Base-by-base conservation (phyloP, 1,139 yeast species). In the Debaryomyces robertsiae region DNA sequence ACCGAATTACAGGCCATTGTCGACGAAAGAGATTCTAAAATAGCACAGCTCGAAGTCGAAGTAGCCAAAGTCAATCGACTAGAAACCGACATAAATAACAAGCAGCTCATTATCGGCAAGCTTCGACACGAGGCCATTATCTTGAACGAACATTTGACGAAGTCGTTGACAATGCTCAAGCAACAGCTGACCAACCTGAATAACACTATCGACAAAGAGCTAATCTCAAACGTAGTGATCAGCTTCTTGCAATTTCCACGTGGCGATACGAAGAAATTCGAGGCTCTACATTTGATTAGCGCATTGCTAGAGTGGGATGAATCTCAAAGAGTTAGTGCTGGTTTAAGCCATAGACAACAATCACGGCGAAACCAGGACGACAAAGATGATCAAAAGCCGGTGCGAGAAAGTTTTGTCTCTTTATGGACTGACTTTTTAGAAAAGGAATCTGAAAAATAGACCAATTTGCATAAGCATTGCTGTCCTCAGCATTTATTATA, bases 81-180 rank as follows among this genome's bases (percentile, higher is more conserved):
- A 19, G 55, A 64, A 28, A 52, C 57, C 6, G 72, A 75, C 32
- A 47, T 69, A 3, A 86, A 85, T 50, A 89, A 83, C 47, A 90
- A 89, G 61, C 91, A 82, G 47, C 69, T 90, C 19, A 75, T 82
- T 40, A 79, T 93, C 38, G 98, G 98, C 3, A 93, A 93, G 58
- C 73, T 93, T 40, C 80, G 98, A 41, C 98, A 93, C 58, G 98
- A 93, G 62, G 95, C 96, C 1, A 93, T 93, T n/a, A 88, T 89
- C 24, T 67, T 91, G 42, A 93, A 93, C 59, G 98, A 93, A 57
- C 98, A 93, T 65, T 67, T 93, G 44, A 90, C 96, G 13, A 91
- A 93, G 57, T 95, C 98, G 1, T 66, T 94, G 44, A 81, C 90
- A 13, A 69, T 72, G 74, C 69, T 91, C 61, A 81, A 93, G 44